Conservation (phyloP, 2,329 filamentous ascomycete genomes). For the Penicillium corylophilum region DNA sequence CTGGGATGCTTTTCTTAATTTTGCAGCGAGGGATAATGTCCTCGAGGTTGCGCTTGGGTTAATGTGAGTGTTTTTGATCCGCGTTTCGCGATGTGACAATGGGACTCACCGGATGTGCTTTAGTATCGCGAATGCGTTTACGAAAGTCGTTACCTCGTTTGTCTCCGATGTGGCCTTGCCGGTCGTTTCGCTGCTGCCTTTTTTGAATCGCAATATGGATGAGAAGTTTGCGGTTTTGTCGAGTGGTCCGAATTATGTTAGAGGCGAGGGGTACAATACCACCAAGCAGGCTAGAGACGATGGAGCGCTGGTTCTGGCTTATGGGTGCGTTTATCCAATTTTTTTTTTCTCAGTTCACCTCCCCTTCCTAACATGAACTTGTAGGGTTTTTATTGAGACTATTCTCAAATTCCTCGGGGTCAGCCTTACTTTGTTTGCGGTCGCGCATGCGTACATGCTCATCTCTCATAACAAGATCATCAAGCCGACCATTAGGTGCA, state of each 20-base stretch:
- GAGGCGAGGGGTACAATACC: conserved; percentile 65
- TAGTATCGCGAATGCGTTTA: conserved; percentile 68
- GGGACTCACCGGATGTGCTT: neutral
- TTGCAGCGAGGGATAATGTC: conserved; percentile 72
- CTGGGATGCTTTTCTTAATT: conserved; percentile 67
- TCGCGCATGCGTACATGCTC: conserved; percentile 63
- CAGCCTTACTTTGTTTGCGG: conserved; percentile 63
- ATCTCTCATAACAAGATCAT: conserved; percentile 66
- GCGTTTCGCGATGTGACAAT: too few species aligned
- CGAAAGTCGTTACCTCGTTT: conserved; percentile 68
- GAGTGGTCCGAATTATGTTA: conserved; percentile 54
- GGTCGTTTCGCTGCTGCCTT: conserved; percentile 66
- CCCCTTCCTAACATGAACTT: neutral
- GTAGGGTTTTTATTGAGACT: conserved; percentile 40
- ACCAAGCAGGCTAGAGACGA: conserved; percentile 67
- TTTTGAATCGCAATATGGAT: conserved; percentile 68
- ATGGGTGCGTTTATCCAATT: conserved; percentile 52
- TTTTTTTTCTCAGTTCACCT: neutral
- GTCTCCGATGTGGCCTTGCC: conserved; percentile 70
- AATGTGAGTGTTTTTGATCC: conserved; percentile 53
- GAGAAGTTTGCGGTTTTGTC: conserved; percentile 70
- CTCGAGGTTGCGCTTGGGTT: conserved; percentile 73
- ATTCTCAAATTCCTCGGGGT: conserved; percentile 65
- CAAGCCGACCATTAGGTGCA: conserved; percentile 68
- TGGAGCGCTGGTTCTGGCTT: conserved; percentile 70